These are phyloP conservation scores for Pseudotulostoma volvatum DNA, from an alignment of 495 filamentous ascomycete genomes.

Conservation along the genomic window DNA sequence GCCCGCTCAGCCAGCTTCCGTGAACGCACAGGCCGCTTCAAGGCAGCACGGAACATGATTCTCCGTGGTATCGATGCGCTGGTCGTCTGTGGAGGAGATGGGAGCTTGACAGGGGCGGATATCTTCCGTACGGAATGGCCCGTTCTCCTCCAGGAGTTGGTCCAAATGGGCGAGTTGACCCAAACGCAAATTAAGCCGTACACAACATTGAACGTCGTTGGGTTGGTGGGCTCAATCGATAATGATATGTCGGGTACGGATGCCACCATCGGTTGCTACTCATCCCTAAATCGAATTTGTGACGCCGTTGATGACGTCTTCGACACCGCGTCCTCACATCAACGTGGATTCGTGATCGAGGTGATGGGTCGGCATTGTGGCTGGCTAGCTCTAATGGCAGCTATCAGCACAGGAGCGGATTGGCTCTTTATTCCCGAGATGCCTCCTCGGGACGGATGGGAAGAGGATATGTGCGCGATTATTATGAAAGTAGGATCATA, in stretches of 20 bases:
- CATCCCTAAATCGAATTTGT: slow-evolving; percentile 80
- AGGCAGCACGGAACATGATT: slow-evolving; percentile 85
- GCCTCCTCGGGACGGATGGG: slow-evolving; percentile 76
- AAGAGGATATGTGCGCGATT: slow-evolving; percentile 69
- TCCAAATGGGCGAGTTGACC: slow-evolving; percentile 49
- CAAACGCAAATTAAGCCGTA: slow-evolving; percentile 53
- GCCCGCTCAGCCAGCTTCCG: slow-evolving; percentile 82
- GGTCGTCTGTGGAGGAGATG: slow-evolving; percentile 94
- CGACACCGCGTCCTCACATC: slow-evolving; percentile 91
- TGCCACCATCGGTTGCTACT: slow-evolving; percentile 94
- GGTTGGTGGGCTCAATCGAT: slow-evolving; percentile 92
- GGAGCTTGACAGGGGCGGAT: slow-evolving; percentile 91
- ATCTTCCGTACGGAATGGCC: slow-evolving; percentile 88
- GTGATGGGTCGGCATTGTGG: slow-evolving; percentile 99
- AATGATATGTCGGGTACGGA: slow-evolving; percentile 97
- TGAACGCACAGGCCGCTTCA: slow-evolving; percentile 64
- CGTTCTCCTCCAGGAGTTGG: slow-evolving; percentile 65
- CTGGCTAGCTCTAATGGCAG: slow-evolving; percentile 94
- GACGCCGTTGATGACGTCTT: slow-evolving; percentile 93
- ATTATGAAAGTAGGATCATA: slow-evolving; percentile 49
- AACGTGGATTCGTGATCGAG: slow-evolving; percentile 92
- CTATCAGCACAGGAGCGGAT: slow-evolving; percentile 87
- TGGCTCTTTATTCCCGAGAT: slow-evolving; percentile 96
- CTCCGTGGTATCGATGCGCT: slow-evolving; percentile 85
- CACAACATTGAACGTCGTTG: slow-evolving; percentile 81